Evolutionary conservation across 768 basidiomycete species (phyloP).

Genomic region (Boletus rubropictus): DNA sequence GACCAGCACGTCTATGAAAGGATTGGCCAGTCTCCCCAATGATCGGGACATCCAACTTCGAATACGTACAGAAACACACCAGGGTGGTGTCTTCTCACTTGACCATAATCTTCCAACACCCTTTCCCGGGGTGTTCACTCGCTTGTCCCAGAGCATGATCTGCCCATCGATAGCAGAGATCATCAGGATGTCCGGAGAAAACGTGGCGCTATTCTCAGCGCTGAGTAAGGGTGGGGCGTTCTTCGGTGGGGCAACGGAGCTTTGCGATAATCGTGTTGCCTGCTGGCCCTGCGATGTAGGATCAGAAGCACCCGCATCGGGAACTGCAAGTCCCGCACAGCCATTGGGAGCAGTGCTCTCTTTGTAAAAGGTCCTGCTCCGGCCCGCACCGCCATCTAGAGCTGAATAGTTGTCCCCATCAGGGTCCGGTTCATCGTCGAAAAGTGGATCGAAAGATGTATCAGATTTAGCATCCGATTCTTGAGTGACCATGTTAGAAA

Average conservation of each 20-base stretch:
- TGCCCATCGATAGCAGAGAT: slow-evolving; percentile 91
- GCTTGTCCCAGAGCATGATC: slow-evolving; percentile 85
- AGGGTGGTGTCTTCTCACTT: slow-evolving; percentile 89
- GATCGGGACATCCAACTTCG: not conserved
- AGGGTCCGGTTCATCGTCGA: slow-evolving; percentile 76
- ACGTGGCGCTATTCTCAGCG: slow-evolving; percentile 49
- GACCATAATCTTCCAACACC: slow-evolving; percentile 85
- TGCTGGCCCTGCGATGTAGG: slow-evolving; percentile 19
- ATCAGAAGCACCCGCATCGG: slow-evolving; percentile 24
- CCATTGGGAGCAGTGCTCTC: slow-evolving; percentile 8
- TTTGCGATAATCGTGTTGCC: slow-evolving; percentile 25
- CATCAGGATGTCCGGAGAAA: slow-evolving; percentile 80
- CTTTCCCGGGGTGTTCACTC: slow-evolving; percentile 54
- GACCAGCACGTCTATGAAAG: slow-evolving; percentile 86
- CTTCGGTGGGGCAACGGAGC: slow-evolving; percentile 53
- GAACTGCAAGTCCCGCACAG: slow-evolving; percentile 25
- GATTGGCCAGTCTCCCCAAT: slow-evolving; percentile 1
- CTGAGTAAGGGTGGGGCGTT: slow-evolving; percentile 74
- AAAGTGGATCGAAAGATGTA: slow-evolving; percentile 80
- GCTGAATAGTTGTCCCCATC: slow-evolving; percentile 36
- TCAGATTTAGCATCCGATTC: slow-evolving; percentile 69
- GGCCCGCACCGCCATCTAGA: slow-evolving; percentile 17
- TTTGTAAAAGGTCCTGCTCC: slow-evolving; percentile 13
- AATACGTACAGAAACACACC: slow-evolving; percentile 84
- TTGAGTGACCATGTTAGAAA: slow-evolving; percentile 22